Evolutionary conservation across 768 basidiomycete genomes (phyloP).

Genomic region (Leccinum uliginosum): DNA sequence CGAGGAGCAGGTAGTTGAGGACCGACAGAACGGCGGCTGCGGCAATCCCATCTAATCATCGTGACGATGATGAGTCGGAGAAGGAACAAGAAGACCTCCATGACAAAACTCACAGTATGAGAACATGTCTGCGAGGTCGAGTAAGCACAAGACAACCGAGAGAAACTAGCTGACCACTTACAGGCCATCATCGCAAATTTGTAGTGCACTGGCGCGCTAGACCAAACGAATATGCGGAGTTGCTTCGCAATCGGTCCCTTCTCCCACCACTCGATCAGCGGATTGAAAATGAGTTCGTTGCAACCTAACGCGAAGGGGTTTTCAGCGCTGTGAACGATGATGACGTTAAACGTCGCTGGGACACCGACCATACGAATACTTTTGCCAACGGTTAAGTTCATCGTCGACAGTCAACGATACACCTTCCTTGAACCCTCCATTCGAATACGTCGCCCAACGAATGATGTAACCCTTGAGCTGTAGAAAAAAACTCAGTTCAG

Average conservation of each 20-base stretch:
- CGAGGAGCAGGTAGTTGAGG: slow-evolving; percentile 75
- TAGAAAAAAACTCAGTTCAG: slow-evolving; percentile 39
- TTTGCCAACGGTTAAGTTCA: slow-evolving; percentile 91
- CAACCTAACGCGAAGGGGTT: slow-evolving; percentile 11
- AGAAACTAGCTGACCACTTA: slow-evolving; percentile 15
- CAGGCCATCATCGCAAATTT: slow-evolving; percentile 64
- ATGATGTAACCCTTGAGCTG: slow-evolving; percentile 26
- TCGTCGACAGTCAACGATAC: slow-evolving; percentile 88
- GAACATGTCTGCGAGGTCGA: slow-evolving; percentile 38
- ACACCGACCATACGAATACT: slow-evolving; percentile 65
- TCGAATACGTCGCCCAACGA: slow-evolving; percentile 77
- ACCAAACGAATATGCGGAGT: slow-evolving; percentile 74
- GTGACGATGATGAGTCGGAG: neutral
- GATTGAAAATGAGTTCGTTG: slow-evolving; percentile 76
- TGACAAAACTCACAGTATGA: slow-evolving; percentile 40
- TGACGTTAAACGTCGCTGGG: slow-evolving; percentile 16
- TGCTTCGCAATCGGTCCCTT: slow-evolving; percentile 81
- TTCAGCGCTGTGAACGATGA: slow-evolving; percentile 26
- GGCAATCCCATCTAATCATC: slow-evolving; percentile 48
- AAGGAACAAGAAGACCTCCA: neutral
- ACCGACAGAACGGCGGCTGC: slow-evolving; percentile 61
- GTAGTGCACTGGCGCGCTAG: slow-evolving; percentile 71
- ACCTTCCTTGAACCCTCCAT: slow-evolving; percentile 89
- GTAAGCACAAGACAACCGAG: neutral
- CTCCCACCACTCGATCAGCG: slow-evolving; percentile 71